phyloP scores from a whole-genome alignment of 257 asterid species.

The Schizonepeta tenuifolia region DNA sequence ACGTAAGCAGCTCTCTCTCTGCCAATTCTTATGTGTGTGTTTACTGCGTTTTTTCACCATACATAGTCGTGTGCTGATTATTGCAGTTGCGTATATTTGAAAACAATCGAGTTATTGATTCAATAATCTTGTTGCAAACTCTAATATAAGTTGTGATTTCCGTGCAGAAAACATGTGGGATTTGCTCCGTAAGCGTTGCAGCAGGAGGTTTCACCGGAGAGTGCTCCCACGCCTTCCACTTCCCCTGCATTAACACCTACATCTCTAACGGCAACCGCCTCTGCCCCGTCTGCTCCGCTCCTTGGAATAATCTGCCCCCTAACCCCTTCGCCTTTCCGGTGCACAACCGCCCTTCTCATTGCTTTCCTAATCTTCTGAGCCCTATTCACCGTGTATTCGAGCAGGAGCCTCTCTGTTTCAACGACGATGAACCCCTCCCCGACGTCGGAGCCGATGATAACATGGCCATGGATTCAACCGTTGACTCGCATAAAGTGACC shows the following conservation, averaged over 20 bases:
- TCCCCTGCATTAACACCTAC: slow-evolving; percentile 25
- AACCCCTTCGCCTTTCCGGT: neutral
- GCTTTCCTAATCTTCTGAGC: too few relatives aligned
- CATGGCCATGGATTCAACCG: neutral
- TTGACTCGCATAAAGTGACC: slow-evolving; percentile 12
- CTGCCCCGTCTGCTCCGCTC: slow-evolving; percentile 41
- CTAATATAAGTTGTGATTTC: neutral
- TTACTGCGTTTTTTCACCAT: neutral
- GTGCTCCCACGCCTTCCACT: slow-evolving; percentile 47
- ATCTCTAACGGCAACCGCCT: neutral
- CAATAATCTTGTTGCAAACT: neutral
- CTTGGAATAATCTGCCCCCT: slow-evolving; percentile 33
- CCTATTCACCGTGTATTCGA: too few relatives aligned
- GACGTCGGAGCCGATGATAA: neutral
- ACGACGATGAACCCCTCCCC: slow-evolving; percentile 43
- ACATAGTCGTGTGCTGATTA: neutral
- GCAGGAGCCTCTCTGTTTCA: slow-evolving; percentile 20
- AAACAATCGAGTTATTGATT: neutral
- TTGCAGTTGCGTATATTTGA: too few relatives aligned
- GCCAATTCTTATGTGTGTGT: too few relatives aligned
- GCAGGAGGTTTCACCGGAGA: slow-evolving; percentile 41
- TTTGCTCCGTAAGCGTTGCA: slow-evolving; percentile 31
- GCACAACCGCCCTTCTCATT: too few relatives aligned
- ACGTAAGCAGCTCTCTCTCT: neutral
- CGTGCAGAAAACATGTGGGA: slow-evolving; percentile 42